Evolutionary conservation across 202 grass and related monocot species (phyloP).

Genomic region (Cymbopogon flexuosus): DNA sequence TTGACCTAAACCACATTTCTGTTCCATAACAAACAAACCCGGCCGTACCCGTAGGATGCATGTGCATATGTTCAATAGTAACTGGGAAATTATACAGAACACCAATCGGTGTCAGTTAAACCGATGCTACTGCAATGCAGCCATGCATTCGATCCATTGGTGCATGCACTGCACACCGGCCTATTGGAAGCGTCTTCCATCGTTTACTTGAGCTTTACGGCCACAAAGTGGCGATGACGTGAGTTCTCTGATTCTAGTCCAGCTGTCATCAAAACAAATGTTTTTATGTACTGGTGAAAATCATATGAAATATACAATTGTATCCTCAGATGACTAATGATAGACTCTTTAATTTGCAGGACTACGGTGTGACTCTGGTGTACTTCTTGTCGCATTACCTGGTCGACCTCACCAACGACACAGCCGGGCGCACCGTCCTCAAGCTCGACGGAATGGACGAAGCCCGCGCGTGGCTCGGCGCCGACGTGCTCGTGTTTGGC

Average conservation of each 20-base stretch:
- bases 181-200: too few species aligned
- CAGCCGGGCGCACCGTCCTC: conserved; percentile 46
- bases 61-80: not conserved
- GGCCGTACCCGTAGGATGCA: not conserved
- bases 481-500: conserved; percentile 83
- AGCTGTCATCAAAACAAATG: too few species aligned
- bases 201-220: too few species aligned
- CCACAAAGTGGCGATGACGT: too few species aligned
- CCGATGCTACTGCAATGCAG: too few species aligned
- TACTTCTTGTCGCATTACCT: conserved; percentile 86
- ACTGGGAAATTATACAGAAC: not conserved
- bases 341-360: conserved; percentile 45
- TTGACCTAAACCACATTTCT: not conserved
- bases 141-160: too few species aligned
- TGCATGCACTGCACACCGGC: too few species aligned
- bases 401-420: conserved; percentile 50
- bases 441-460: conserved; percentile 57
- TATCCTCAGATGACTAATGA: not conserved
- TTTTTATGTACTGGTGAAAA: not conserved
- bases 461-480: conserved; percentile 41
- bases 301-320: not conserved
- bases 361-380: conserved; percentile 53
- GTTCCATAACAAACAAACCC: not conserved
- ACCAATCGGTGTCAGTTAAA: too few species aligned
- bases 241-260: too few species aligned